Percentiles rank a stretch among this genome's conserved stretches.
phyloP scores from a whole-genome alignment of 306 rosid genomes.

The Begonia peltatifolia region DNA sequence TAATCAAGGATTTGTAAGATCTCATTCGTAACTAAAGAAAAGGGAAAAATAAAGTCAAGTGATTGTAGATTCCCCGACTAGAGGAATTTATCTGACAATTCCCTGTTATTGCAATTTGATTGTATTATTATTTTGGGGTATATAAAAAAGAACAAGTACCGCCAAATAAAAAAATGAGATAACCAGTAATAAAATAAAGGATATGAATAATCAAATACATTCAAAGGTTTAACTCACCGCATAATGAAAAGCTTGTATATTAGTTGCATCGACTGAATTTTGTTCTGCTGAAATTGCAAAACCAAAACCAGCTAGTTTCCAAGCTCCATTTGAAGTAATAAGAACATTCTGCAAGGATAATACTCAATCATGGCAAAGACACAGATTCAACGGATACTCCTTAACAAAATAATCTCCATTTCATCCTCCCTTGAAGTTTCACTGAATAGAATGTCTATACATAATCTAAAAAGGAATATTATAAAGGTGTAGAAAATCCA shows the following conservation, averaged over 20 bases:
- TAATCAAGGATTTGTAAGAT: neutral
- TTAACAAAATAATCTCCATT: too few relatives aligned
- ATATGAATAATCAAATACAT: too few relatives aligned
- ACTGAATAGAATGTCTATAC: neutral
- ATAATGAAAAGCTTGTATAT: slow-evolving; percentile 67
- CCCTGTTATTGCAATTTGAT: too few relatives aligned
- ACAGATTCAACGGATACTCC: too few relatives aligned
- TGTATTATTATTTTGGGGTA: too few relatives aligned
- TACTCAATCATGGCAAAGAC: too few relatives aligned
- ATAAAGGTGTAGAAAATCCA: slow-evolving; percentile 1
- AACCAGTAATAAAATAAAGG: slow-evolving; percentile 6
- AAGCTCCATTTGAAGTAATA: slow-evolving; percentile 94
- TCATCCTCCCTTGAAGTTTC: too few relatives aligned
- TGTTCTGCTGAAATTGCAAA: slow-evolving; percentile 65
- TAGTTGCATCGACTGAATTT: slow-evolving; percentile 40
- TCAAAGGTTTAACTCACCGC: slow-evolving; percentile 48
- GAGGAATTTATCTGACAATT: too few relatives aligned
- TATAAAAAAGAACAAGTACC: too few relatives aligned
- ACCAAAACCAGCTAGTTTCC: slow-evolving; percentile 98
- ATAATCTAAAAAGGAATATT: neutral
- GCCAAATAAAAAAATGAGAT: neutral
- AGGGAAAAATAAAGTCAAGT: too few relatives aligned
- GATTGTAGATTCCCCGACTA: too few relatives aligned
- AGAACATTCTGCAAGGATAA: slow-evolving; percentile 59
- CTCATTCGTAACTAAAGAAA: too few relatives aligned